These are phyloP conservation scores for Lactarius quietus DNA, from an alignment of 768 basidiomycete genomes.

Conservation along the genomic window DNA sequence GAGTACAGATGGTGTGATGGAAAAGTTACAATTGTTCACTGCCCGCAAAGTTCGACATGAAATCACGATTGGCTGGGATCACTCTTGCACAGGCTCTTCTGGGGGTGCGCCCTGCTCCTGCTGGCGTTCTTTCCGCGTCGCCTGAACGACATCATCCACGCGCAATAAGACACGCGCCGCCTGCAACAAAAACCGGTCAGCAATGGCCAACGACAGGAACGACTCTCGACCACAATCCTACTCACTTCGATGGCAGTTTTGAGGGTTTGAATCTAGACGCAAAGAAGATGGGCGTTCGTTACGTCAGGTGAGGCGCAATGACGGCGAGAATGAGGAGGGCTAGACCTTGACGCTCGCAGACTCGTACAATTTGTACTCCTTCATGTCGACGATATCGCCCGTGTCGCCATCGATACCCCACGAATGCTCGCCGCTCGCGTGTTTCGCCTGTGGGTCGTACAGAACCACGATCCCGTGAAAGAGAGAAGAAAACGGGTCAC, in stretches of 20 bases:
- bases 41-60: background rate
- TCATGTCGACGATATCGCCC: constrained; percentile 96
- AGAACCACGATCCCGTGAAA: background rate
- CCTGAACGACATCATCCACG: constrained; percentile 92
- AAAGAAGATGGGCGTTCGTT: background rate
- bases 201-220: background rate
- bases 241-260: constrained; percentile 94
- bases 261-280: constrained; percentile 78
- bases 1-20: background rate
- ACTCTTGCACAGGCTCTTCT: constrained; percentile 52
- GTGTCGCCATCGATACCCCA: constrained; percentile 97
- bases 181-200: constrained; percentile 34
- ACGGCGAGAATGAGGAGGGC: background rate
- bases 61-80: background rate
- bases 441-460: constrained; percentile 69
- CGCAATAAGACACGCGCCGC: constrained; percentile 88
- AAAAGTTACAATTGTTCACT: constrained; percentile 10
- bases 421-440: constrained; percentile 83
- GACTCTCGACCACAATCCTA: background rate
- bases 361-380: constrained; percentile 88
- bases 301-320: constrained; percentile 3
- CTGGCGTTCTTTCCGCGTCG: constrained; percentile 71
- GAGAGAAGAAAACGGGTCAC: constrained; percentile 52
- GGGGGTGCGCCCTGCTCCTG: constrained; percentile 46
- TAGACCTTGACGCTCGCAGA: constrained; percentile 90